Conservation (phyloP, 208 protist genomes). For the Crithidia mellificae region DNA sequence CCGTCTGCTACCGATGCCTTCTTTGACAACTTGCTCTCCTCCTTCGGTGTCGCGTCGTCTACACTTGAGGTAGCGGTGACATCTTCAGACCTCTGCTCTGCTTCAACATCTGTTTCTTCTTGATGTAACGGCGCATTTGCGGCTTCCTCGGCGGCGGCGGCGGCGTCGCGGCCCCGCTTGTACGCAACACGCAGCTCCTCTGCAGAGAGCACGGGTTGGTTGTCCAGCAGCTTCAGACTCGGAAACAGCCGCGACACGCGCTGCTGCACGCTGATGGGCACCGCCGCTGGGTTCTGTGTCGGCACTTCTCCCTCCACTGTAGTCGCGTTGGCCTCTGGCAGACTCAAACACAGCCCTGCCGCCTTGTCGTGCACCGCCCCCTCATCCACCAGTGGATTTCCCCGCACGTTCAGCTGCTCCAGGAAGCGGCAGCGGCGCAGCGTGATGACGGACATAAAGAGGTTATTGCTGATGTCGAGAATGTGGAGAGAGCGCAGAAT, state of each 20-base stretch:
- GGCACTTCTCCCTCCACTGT: too few relatives aligned
- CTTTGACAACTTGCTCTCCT: too few relatives aligned
- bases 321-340: too few relatives aligned
- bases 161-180: slow-evolving; percentile 14
- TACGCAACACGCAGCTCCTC: slow-evolving; percentile 23
- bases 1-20: too few relatives aligned
- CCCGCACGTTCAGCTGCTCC: slow-evolving; percentile 61
- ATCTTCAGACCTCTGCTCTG: neutral
- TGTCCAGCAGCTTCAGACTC: slow-evolving; percentile 48
- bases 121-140: too few relatives aligned
- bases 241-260: slow-evolving; percentile 38
- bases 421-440: slow-evolving; percentile 82
- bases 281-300: too few relatives aligned
- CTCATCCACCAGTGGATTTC: slow-evolving; percentile 61
- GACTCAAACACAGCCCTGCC: neutral
- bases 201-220: slow-evolving; percentile 33
- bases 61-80: too few relatives aligned
- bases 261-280: slow-evolving; percentile 29
- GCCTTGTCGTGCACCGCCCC: slow-evolving; percentile 17
- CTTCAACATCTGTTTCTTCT: neutral
- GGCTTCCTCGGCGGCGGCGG: too few relatives aligned
- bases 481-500: slow-evolving; percentile 83
- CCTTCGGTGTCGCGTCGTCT: too few relatives aligned
- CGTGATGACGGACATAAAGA: slow-evolving; percentile 45
- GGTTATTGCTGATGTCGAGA: slow-evolving; percentile 82